Evolutionary conservation across 2,329 filamentous ascomycete species (phyloP).

Genomic region (Xylariaceae sp.): DNA sequence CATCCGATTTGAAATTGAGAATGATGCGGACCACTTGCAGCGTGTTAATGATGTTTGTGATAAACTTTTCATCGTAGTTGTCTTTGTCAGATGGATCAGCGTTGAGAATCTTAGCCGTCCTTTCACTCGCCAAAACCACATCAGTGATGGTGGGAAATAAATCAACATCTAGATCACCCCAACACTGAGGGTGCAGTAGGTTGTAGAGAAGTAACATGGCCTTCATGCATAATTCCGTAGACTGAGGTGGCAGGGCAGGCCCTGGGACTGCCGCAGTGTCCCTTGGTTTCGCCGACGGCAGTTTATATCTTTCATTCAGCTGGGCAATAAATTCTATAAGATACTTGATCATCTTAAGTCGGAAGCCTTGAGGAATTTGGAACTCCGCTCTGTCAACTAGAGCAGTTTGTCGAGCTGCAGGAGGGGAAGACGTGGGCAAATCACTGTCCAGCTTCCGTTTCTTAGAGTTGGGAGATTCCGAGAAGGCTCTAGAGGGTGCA

Average conservation of each 20-base stretch:
- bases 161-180: constrained; percentile 91
- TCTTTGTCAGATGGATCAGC: constrained; percentile 68
- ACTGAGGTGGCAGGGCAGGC: constrained; percentile 57
- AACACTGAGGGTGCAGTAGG: constrained; percentile 83
- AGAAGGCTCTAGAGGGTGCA: constrained; percentile 49
- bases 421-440: constrained; percentile 59
- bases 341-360: constrained; percentile 89
- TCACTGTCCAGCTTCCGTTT: constrained; percentile 81
- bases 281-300: constrained; percentile 72
- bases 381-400: constrained; percentile 67
- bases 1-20: constrained; percentile 83
- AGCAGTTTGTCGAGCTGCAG: constrained; percentile 53
- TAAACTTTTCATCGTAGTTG: constrained; percentile 81
- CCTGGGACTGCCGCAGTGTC: constrained; percentile 54
- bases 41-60: constrained; percentile 89
- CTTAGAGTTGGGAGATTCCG: constrained; percentile 73
- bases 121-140: constrained; percentile 81
- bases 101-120: constrained; percentile 66
- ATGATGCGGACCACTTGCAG: constrained; percentile 91
- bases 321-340: constrained; percentile 94
- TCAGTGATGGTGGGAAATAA: constrained; percentile 91
- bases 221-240: constrained; percentile 83
- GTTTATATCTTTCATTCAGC: constrained; percentile 81
- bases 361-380: constrained; percentile 68
- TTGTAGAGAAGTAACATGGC: constrained; percentile 82